A percentile compares a stretch with the other conserved stretches of the same genome.
phyloP scores from a whole-genome alignment of 2,329 filamentous ascomycete genomes.

The Diaporthe helianthi region DNA sequence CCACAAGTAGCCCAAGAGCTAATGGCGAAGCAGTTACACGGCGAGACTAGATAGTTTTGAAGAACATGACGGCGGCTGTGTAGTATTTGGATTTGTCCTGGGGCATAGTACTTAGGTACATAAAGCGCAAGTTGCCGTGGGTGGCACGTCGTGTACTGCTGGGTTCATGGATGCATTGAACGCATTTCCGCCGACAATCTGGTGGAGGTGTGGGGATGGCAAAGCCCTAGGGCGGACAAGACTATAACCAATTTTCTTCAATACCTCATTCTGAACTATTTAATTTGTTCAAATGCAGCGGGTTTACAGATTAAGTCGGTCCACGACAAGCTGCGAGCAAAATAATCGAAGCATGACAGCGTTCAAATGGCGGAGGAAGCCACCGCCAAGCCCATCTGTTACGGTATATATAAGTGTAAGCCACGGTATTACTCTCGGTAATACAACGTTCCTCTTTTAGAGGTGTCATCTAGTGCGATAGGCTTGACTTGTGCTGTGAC shows the following conservation, averaged over 20 bases:
- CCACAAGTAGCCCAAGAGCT: too few species aligned
- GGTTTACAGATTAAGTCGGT: slow-evolving; percentile 38
- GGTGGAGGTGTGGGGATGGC: slow-evolving; percentile 14
- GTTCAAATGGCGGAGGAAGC: not conserved
- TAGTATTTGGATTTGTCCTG: slow-evolving; percentile 29
- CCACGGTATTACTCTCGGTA: too few species aligned
- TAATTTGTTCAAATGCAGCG: not conserved
- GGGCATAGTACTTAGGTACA: slow-evolving; percentile 20
- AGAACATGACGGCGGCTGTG: slow-evolving; percentile 20
- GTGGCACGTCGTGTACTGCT: not conserved
- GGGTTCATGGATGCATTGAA: slow-evolving; percentile 25
- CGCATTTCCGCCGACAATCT: slow-evolving; percentile 22
- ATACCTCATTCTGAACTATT: not conserved
- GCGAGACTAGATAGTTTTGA: too few species aligned
- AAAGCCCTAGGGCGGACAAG: slow-evolving; percentile 26
- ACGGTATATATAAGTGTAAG: too few species aligned
- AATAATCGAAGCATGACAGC: slow-evolving; percentile 7
- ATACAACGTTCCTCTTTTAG: too few species aligned
- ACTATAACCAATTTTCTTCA: not conserved
- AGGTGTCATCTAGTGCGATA: too few species aligned
- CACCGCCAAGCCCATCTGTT: not conserved
- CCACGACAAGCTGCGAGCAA: slow-evolving; percentile 39
- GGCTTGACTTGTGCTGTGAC: too few species aligned
- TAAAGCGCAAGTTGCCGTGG: slow-evolving; percentile 39
- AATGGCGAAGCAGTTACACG: too few species aligned